Evolutionary conservation across 2,329 filamentous ascomycete genomes (phyloP), one percentile per base, ranked within the genome.

Genomic region (Diaporthe citrichinensis): DNA sequence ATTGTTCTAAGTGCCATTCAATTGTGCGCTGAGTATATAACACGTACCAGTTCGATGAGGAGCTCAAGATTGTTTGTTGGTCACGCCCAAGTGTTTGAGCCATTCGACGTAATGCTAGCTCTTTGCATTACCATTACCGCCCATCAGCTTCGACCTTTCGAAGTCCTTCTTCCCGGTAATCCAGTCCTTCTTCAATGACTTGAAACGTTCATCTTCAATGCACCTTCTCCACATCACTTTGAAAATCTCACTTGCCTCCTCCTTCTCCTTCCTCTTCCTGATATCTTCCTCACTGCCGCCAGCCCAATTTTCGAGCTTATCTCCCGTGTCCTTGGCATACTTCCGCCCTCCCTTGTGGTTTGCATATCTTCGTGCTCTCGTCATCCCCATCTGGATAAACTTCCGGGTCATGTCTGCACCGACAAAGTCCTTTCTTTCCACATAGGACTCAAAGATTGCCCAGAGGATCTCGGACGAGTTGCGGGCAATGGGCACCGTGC

Each of bases 331-430:
- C 83, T 84, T 80, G 12, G 71, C 78, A 72, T 91, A 91, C 79
- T 92, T 92, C 36, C 87, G 85, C 0, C 90, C 91, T 0, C 90
- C 85, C 44, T 85, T 84, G 71, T 88, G 84, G 76, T 92, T 92
- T 23, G 89, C 90, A 82, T 92, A 92, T 75, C 90, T 81, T 78
- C 88, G 90, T 2, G 90, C 87, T 23, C 91, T 82, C 28, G 91
- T 92, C 89, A 92, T 92, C 2, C 91, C 88, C 91, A 92, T 93
- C 81, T 92, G 90, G 9, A 92, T 85, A 78, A 92, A 93, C 79
- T 92, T 93, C 36, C 90, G 84, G 25, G 86, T 83, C 90, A 92
- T 92, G 74, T 93, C 91, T 85, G 91, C 91, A 15, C 91, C 91
- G 0, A 92, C 89, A 74, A 93, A 91, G 80, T 92, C 91, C 4